phyloP scores from a whole-genome alignment of 371 early-diverging fungal species.

The Apophysomyces ossiformis region DNA sequence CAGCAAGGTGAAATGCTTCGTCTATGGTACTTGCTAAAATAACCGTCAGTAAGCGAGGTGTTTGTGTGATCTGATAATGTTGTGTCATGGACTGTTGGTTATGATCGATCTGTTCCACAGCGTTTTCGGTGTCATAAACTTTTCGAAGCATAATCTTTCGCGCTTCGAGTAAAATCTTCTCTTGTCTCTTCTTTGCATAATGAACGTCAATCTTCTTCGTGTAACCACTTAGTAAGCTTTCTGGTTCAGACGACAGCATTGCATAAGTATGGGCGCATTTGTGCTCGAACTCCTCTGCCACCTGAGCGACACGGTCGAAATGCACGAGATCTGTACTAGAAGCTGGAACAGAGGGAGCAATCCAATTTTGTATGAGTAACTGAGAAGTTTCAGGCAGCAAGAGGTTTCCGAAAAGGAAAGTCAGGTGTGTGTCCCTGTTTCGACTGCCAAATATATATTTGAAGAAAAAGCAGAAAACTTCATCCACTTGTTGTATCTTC shows the following conservation, averaged over 20 bases:
- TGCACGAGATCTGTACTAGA: conserved; percentile 12
- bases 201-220: conserved; percentile 40
- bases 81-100: background rate
- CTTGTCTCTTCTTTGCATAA: conserved; percentile 40
- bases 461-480: background rate
- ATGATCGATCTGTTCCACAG: conserved; percentile 14
- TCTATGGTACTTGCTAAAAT: conserved; percentile 36
- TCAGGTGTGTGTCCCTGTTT: background rate
- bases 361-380: conserved; percentile 7
- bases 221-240: conserved; percentile 15
- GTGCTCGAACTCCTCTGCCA: conserved; percentile 16
- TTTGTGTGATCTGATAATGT: conserved; percentile 44
- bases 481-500: background rate
- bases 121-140: conserved; percentile 43
- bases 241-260: background rate
- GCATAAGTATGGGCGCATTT: conserved; percentile 13
- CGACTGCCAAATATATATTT: conserved; percentile 18
- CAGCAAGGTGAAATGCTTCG: conserved; percentile 37
- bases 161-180: conserved; percentile 36
- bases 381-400: conserved; percentile 26
- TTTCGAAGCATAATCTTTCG: conserved; percentile 47
- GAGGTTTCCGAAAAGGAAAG: conserved; percentile 25
- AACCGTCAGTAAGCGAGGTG: conserved; percentile 39
- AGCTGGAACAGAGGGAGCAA: conserved; percentile 22
- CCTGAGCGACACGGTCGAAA: conserved; percentile 16